Conservation (phyloP, 1,139 yeast genomes). For the Yamadazyma kanchanaburiensis region DNA sequence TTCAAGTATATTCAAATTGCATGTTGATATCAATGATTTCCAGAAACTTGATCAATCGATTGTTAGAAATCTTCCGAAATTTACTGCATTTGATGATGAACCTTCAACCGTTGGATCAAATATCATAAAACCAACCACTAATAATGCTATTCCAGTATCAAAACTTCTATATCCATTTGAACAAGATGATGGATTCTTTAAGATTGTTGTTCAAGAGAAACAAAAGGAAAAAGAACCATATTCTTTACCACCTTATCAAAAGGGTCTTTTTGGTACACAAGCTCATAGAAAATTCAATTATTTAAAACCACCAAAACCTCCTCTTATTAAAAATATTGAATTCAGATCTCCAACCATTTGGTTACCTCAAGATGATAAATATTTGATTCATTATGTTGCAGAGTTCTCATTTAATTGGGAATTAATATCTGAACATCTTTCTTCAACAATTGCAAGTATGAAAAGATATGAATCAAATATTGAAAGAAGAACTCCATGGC, state of each 20-base stretch:
- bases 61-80: constrained; percentile 51
- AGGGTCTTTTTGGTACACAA: constrained; percentile 57
- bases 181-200: constrained; percentile 62
- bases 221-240: constrained; percentile 11
- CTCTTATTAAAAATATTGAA: constrained; percentile 72
- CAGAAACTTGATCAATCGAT: constrained; percentile 54
- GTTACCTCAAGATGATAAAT: constrained; percentile 91
- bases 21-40: constrained; percentile 49
- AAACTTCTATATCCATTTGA: constrained; percentile 61
- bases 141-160: constrained; percentile 41
- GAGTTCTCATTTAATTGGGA: constrained; percentile 94
- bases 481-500: constrained; percentile 97
- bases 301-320: constrained; percentile 85
- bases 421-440: constrained; percentile 75
- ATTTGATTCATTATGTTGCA: constrained; percentile 74
- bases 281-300: constrained; percentile 59
- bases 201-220: constrained; percentile 52
- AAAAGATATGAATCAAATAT: constrained; percentile 77
- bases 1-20: constrained; percentile 54
- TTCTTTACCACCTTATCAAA: constrained; percentile 42
- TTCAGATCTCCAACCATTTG: constrained; percentile 89
- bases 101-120: constrained; percentile 13
- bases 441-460: constrained; percentile 50
- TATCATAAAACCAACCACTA: constrained; percentile 19
- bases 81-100: constrained; percentile 46